Conservation (phyloP, 441 rosid genomes). For the Arabidopsis hybrid region DNA sequence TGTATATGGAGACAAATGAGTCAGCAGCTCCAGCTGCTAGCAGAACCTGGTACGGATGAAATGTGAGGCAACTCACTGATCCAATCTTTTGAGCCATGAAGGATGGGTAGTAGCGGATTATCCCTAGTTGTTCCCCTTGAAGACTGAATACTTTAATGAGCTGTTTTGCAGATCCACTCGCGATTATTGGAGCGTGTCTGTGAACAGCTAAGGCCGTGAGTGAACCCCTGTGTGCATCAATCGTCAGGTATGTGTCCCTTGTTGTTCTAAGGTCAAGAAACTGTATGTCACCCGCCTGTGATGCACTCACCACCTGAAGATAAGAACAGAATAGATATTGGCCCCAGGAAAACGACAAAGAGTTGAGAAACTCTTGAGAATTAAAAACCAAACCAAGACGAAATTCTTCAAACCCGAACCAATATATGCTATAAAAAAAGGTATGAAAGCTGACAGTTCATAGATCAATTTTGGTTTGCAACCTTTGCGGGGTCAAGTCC, state of each 20-base stretch:
- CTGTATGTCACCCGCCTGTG: slow-evolving; percentile 97
- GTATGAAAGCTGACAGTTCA: slow-evolving; percentile 26
- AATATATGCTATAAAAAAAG: slow-evolving; percentile 8
- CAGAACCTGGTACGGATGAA: slow-evolving; percentile 92
- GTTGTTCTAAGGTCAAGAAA: slow-evolving; percentile 82
- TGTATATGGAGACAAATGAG: slow-evolving; percentile 77
- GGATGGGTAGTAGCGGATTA: slow-evolving; percentile 77
- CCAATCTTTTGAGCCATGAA: slow-evolving; percentile 99
- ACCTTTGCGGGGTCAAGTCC: slow-evolving; percentile 95
- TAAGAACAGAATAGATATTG: not conserved
- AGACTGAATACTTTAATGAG: slow-evolving; percentile 86
- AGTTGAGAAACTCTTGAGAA: slow-evolving; percentile 6
- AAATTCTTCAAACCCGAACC: not conserved
- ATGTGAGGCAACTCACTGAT: slow-evolving; percentile 89
- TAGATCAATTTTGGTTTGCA: slow-evolving; percentile 22
- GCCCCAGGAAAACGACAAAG: not conserved
- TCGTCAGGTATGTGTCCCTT: slow-evolving; percentile 72
- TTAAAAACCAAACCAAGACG: slow-evolving; percentile 17
- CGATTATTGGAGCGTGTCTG: slow-evolving; percentile 91
- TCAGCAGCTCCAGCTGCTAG: slow-evolving; percentile 97
- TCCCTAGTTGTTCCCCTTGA: slow-evolving; percentile 78
- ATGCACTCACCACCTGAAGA: slow-evolving; percentile 90
- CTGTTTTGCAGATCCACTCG: slow-evolving; percentile 97
- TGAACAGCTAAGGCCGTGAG: slow-evolving; percentile 97
- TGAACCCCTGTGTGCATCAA: slow-evolving; percentile 91